Evolutionary conservation across 2,329 filamentous ascomycete genomes (phyloP).

Genomic region (Neofusicoccum parvum): DNA sequence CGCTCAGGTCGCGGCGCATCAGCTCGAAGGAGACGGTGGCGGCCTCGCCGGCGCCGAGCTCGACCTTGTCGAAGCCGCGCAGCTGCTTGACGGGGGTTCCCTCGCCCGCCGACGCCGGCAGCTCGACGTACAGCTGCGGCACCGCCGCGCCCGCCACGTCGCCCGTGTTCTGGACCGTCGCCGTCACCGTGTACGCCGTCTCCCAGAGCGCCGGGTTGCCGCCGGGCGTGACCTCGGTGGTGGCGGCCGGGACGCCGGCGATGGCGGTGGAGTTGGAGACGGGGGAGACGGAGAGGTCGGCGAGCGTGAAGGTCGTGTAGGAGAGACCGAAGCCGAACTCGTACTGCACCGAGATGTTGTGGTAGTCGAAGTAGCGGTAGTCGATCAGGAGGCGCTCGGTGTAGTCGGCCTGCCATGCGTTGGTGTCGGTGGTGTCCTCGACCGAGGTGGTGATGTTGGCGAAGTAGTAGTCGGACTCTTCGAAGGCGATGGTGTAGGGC

Average conservation of each 20-base stretch:
- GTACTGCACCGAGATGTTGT: slow-evolving; percentile 72
- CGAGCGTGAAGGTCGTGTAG: slow-evolving; percentile 73
- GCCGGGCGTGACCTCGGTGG: neutral
- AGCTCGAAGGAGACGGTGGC: slow-evolving; percentile 49
- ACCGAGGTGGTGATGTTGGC: slow-evolving; percentile 26
- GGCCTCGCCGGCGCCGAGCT: slow-evolving; percentile 46
- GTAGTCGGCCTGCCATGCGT: slow-evolving; percentile 55
- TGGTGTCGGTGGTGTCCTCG: slow-evolving; percentile 23
- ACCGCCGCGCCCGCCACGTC: slow-evolving; percentile 51
- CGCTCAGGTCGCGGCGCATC: slow-evolving; percentile 52
- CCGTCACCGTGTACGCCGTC: slow-evolving; percentile 42
- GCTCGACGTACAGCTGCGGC: slow-evolving; percentile 60
- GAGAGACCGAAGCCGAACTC: slow-evolving; percentile 86
- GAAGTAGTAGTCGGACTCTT: slow-evolving; percentile 57
- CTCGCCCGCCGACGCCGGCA: slow-evolving; percentile 34
- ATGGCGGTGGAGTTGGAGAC: slow-evolving; percentile 55
- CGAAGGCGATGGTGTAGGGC: slow-evolving; percentile 81
- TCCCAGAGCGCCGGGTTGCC: slow-evolving; percentile 22
- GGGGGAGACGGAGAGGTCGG: slow-evolving; percentile 50
- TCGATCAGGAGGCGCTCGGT: slow-evolving; percentile 83
- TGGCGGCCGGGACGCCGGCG: slow-evolving; percentile 47
- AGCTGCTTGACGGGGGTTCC: slow-evolving; percentile 52
- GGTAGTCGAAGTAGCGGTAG: slow-evolving; percentile 85
- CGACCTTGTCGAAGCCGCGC: slow-evolving; percentile 53
- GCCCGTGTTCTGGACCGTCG: slow-evolving; percentile 56